Base-by-base conservation (phyloP, 2,329 filamentous ascomycete species). In the Trichoderma sp. region DNA sequence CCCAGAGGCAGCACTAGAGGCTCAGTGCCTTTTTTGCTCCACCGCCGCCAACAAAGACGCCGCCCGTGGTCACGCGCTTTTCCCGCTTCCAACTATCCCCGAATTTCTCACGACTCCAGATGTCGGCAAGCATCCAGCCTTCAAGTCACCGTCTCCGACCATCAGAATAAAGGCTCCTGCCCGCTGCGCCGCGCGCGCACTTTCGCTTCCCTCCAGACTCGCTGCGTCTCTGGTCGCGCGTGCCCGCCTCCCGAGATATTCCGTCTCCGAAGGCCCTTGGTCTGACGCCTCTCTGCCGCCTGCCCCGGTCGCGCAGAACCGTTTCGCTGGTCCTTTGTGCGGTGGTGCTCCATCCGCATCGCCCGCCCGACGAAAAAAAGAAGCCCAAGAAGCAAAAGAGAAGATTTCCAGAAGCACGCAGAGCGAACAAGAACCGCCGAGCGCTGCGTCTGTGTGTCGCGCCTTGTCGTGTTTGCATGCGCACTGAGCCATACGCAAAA, bases 31-130 rank as follows among this genome's bases (percentile, higher is more conserved):
- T 47, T 50, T 30, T 15, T 30, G 55, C 61, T 71, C 55, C 70
- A 65, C 71, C 66, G 71, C 66, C 66, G 67, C 66, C 66, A 69
- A 55, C 67, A 57, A 59, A 71, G 68, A 70, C 68, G 77, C 76
- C 76, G 77, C 77, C 76, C 76, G 75, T 78, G 76, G 79, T 81
- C 79, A 81, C 79, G 79, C 79, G 79, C 79, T 80, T 80, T 80
- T 78, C 77, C 79, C 79, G 77, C 78, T 73, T 73, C 71, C 73
- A 74, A 74, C 77, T 76, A 75, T 76, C 77, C 73, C 75, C 77
- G 30, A 78, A 76, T 76, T 75, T 75, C 77, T 72, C 76, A 79
- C 77, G 77, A 74, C 77, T 74, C 78, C 58, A 28, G 53, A 68
- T 39, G 43, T 39, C 50, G 64, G 34, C 47, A 43, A 67, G 64